Evolutionary conservation across 768 basidiomycete species (phyloP), one percentile per base, ranked within the genome.

Genomic region (Naematelia aurantialba): DNA sequence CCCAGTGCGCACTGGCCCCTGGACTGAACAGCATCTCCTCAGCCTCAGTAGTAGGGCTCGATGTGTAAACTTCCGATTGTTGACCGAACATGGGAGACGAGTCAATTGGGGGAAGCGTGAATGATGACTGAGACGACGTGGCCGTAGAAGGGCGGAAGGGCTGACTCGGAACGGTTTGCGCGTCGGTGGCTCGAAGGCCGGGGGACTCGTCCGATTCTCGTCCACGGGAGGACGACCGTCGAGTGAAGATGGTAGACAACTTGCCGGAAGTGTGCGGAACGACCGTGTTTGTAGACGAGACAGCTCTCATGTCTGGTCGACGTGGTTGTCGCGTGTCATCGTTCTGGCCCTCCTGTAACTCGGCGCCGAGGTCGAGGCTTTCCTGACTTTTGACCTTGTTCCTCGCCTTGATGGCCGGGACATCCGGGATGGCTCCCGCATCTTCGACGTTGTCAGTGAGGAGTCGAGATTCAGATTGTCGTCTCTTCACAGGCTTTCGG

Each of bases 11-110:
- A 24, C 63, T 55, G 3, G 25, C 31, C 4, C 50, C 59, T 10
- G 67, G 62, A 48, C 47, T 60, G 61, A 69, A 68, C 2, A 74
- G 58, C 25, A 46, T 63, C 26, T 71, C 72, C 34, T 69, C 69
- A 13, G 29, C 50, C 21, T 71, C 72, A 3, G 59, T 52, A 3
- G 59, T 58, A 0, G 64, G 62, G 22, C 52, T 67, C 4, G 67
- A 47, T 5, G 60, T 42, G 56, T 59, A 66, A 5, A 56, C 44
- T 4, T 49, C 61, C 31, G 45, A 44, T 5, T 48, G 50, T 19
- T 29, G 13, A 45, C 46, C 45, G 5, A 52, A 52, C 21, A 60
- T 54, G 2, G 68, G 63, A 0, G 69, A 61, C 5, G 63, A 45
- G 14, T 59, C 60, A 17, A 64, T 24, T 12, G 63, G 22, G 2